Conservation (phyloP, 345 rosid genomes). For the Boechera divaricarpa region DNA sequence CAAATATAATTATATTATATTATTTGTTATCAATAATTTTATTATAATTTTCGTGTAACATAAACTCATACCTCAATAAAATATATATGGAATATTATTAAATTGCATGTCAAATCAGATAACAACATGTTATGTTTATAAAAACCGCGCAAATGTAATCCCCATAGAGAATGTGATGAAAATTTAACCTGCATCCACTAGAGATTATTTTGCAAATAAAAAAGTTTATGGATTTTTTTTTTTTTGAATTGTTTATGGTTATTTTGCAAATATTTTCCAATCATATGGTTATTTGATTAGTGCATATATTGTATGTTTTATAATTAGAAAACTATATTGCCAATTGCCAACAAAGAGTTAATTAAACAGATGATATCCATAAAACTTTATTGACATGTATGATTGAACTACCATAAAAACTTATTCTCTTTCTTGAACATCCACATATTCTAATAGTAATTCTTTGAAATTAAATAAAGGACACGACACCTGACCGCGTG, state of each 20-base stretch:
- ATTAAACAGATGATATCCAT: background rate
- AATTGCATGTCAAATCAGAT: too few species aligned
- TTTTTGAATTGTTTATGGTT: too few species aligned
- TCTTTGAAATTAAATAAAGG: background rate
- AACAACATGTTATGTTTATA: too few species aligned
- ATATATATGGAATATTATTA: too few species aligned
- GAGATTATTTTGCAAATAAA: background rate
- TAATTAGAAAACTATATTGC: background rate
- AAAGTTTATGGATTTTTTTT: too few species aligned
- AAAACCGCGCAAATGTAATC: too few species aligned
- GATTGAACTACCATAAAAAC: background rate
- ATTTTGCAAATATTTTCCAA: background rate
- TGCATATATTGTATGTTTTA: background rate
- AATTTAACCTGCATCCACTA: too few species aligned
- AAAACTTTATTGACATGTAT: conserved; percentile 11
- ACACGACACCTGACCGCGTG: background rate
- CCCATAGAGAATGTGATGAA: too few species aligned
- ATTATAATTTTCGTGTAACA: too few species aligned
- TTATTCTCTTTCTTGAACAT: conserved; percentile 16
- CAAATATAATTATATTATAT: too few species aligned
- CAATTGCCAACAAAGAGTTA: background rate
- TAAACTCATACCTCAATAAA: too few species aligned
- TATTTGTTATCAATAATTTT: too few species aligned
- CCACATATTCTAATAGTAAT: background rate
- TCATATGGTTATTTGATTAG: background rate